Conservation (phyloP, 768 basidiomycete species). For the Psilocybe sp. region DNA sequence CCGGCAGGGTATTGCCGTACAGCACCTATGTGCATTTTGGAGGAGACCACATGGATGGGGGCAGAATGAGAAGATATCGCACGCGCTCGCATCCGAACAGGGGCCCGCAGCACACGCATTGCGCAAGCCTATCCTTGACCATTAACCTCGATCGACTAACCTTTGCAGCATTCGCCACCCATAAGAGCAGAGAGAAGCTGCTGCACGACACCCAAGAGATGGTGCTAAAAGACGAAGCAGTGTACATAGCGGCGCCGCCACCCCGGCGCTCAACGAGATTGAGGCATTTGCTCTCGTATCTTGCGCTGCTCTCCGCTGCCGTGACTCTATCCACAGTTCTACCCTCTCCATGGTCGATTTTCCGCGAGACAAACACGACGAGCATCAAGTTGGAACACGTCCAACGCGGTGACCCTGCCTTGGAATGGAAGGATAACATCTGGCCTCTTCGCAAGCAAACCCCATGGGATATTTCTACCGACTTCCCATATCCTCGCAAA, state of each 20-base stretch:
- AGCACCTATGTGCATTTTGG: no score
- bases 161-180: no score
- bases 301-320: conserved; percentile 29
- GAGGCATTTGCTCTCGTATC: conserved; percentile 7
- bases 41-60: no score
- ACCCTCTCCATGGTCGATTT: conserved; percentile 31
- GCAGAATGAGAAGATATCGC: no score
- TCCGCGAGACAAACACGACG: conserved; percentile 15
- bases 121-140: no score
- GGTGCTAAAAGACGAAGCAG: not conserved
- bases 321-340: conserved; percentile 30
- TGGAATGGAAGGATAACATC: conserved; percentile 47
- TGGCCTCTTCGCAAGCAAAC: conserved; percentile 62
- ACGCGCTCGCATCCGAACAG: no score
- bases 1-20: no score
- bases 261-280: not conserved
- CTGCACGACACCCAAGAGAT: no score
- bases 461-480: conserved; percentile 75
- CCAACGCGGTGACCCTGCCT: conserved; percentile 26
- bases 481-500: conserved; percentile 65
- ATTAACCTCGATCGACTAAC: no score
- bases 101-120: no score
- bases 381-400: conserved; percentile 14
- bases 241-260: not conserved
- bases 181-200: no score